Conservation (phyloP, 73 alveolate genomes). For the Paramecium caudatum region DNA sequence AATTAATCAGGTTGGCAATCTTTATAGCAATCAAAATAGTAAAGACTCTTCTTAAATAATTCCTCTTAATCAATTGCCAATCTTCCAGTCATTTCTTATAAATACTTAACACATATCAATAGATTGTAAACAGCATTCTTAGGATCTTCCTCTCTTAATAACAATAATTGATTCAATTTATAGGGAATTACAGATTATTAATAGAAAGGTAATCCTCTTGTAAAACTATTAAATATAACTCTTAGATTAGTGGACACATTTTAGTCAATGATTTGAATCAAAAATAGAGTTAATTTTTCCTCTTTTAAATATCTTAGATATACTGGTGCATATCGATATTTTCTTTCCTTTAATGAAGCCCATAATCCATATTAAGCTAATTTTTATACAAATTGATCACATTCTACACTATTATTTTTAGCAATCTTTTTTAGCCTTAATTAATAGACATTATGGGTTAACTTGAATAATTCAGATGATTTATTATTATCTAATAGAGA, state of each 20-base stretch:
- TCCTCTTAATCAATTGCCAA: not conserved
- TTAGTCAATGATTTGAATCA: slow-evolving; percentile 34
- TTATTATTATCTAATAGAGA: not conserved
- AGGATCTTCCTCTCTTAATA: not conserved
- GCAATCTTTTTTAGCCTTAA: slow-evolving; percentile 58
- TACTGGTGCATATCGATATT: slow-evolving; percentile 37
- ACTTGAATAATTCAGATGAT: slow-evolving; percentile 42
- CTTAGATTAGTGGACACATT: slow-evolving; percentile 27
- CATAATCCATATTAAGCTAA: slow-evolving; percentile 57
- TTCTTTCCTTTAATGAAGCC: slow-evolving; percentile 49
- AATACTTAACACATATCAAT: not conserved
- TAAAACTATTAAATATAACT: slow-evolving; percentile 57
- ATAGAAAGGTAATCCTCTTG: slow-evolving; percentile 33
- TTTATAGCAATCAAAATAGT: slow-evolving; percentile 42
- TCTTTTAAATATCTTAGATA: slow-evolving; percentile 15
- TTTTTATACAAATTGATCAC: slow-evolving; percentile 3
- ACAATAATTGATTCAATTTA: not conserved
- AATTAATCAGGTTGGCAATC: not conserved
- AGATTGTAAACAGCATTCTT: slow-evolving; percentile 2
- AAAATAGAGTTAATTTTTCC: not conserved
- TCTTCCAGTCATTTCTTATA: slow-evolving; percentile 35
- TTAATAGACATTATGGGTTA: slow-evolving; percentile 28
- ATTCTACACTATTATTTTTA: not conserved
- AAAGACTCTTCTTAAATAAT: not conserved
- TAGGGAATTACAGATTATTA: not conserved